Evolutionary conservation across 202 grass and related monocot genomes (phyloP), one percentile per base, ranked within the genome.

Genomic region (Carex sylvatica): DNA sequence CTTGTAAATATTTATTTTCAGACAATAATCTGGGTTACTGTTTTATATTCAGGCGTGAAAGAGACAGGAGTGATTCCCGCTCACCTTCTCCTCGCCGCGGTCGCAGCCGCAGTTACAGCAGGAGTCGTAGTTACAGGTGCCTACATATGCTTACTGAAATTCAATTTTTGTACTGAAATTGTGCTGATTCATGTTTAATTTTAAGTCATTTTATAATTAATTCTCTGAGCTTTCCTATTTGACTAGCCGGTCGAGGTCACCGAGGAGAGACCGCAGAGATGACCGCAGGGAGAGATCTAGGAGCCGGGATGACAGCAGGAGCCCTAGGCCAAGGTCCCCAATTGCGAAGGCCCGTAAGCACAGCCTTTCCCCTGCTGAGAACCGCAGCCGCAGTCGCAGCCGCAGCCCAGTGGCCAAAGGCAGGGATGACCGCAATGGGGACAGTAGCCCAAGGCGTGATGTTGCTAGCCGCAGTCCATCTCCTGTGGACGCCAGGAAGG

Each of bases 81-180:
- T 99, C 96, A 2, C 83, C 91, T 58, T 89, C 89, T 58, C 96
- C 95, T 63, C 91, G 88, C 6, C 89, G 91, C 33, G 89, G 89
- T 18, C 89, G 89, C 4, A 92, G 93, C 70, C 83, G 85, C 26
- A 99, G 96, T 78, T 91, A 93, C 69, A 98, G 96, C 88, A 83
- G 91, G 78, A 99, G 96, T 85, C 55, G 73, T 0, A 98, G 95
- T 69, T 91, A 95, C 70, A 98, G 95, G 95, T 98, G 83, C 15
- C 2, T 14, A 68, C 20, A 12, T 22, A 61, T 20, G 3, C 13
- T 13, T 61, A 12, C 10, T 4, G 1, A 24, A 46, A 18, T 68
- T 35, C 15, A 64, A 70, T 19, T 49, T 36, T 82, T 64, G 7
- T 84, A 1, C 3, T 61, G 46, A 49, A 4, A 65, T 46, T 62